Evolutionary conservation across 2,329 filamentous ascomycete species (phyloP).

Genomic region (Cytospora leucostoma): DNA sequence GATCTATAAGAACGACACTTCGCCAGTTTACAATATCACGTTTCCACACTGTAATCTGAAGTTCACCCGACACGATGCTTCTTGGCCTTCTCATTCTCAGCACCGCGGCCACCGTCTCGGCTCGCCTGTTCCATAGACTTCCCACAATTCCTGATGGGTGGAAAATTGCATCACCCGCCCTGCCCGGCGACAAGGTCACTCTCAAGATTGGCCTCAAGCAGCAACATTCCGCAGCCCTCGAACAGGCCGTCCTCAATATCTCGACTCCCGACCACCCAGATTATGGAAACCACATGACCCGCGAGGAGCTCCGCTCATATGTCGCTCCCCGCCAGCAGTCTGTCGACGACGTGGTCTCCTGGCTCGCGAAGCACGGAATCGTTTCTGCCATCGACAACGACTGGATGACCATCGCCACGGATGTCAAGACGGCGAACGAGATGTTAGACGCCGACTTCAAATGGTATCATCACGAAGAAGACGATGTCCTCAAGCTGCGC

Average conservation of each 20-base stretch:
- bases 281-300: constrained; percentile 64
- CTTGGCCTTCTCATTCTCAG: constrained; percentile 31
- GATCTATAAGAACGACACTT: no score
- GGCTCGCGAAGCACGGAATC: constrained; percentile 57
- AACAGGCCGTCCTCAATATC: constrained; percentile 60
- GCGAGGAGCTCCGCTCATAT: constrained; percentile 57
- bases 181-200: constrained; percentile 43
- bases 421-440: constrained; percentile 52
- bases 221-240: constrained; percentile 52
- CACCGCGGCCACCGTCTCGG: constrained; percentile 32
- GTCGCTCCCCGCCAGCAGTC: constrained; percentile 53
- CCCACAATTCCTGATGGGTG: constrained; percentile 42
- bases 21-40: no score
- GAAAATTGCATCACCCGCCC: constrained; percentile 39
- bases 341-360: constrained; percentile 51
- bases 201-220: constrained; percentile 53
- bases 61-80: constrained; percentile 27
- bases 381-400: constrained; percentile 51
- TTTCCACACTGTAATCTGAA: no score
- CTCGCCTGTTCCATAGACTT: constrained; percentile 42
- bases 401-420: constrained; percentile 62
- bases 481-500: constrained; percentile 50
- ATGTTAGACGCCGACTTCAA: constrained; percentile 61
- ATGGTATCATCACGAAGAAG: constrained; percentile 52
- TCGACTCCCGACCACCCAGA: constrained; percentile 59